Percentiles rank a stretch among this genome's conserved stretches.
phyloP scores from a whole-genome alignment of 176 grass and related monocot genomes.

The Coix lacrymajobi region DNA sequence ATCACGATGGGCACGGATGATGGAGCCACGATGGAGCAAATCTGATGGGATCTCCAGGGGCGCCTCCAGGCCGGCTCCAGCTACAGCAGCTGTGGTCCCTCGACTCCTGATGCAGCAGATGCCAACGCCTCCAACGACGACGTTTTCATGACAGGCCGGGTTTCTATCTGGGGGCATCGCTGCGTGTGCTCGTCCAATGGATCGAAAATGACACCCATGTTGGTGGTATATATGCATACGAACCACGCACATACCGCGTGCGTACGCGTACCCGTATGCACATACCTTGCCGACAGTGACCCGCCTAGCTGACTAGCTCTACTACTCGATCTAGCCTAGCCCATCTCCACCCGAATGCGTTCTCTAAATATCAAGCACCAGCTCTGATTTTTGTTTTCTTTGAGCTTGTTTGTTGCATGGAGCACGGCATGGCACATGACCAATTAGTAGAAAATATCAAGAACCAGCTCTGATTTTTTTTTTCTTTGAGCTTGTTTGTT shows the following conservation, averaged over 20 bases:
- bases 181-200: background rate
- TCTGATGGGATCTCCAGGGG: background rate
- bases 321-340: background rate
- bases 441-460: constrained; percentile 10
- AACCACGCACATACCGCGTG: background rate
- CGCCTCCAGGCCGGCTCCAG: background rate
- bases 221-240: background rate
- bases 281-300: background rate
- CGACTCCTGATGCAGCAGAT: background rate
- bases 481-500: background rate
- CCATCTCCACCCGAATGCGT: background rate
- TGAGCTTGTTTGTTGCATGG: background rate
- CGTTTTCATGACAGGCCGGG: background rate
- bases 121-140: constrained; percentile 4
- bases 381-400: background rate
- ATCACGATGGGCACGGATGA: background rate
- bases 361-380: constrained; percentile 6
- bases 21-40: no score
- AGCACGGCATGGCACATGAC: background rate
- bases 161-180: background rate
- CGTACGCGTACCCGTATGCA: no score
- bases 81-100: background rate
- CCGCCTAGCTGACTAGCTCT: background rate
- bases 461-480: background rate
- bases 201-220: constrained; percentile 3